Conservation (phyloP, 2,329 filamentous ascomycete genomes). For the Chrysoporthe puriensis region DNA sequence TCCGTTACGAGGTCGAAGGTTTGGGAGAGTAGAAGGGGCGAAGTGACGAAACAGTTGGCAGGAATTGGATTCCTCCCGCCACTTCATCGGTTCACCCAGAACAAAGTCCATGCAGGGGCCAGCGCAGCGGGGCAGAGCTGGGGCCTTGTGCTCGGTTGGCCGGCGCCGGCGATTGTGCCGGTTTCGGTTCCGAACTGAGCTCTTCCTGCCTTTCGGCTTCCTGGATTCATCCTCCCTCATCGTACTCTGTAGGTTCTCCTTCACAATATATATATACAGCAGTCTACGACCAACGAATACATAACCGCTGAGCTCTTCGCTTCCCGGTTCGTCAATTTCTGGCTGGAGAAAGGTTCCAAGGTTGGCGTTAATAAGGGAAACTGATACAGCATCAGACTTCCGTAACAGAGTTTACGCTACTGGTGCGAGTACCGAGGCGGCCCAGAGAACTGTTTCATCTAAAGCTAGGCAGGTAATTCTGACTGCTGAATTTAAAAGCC, state of each 20-base stretch:
- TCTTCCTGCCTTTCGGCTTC: background rate
- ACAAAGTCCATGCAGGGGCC: conserved; percentile 7
- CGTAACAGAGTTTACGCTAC: no score
- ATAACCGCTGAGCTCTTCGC: no score
- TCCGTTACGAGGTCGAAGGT: background rate
- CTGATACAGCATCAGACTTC: no score
- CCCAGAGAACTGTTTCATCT: background rate
- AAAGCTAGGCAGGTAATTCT: background rate
- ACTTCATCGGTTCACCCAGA: conserved; percentile 6
- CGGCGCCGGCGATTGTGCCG: conserved; percentile 3
- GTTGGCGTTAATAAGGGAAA: no score
- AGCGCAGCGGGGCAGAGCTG: background rate
- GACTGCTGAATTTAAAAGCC: background rate
- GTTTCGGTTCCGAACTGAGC: background rate
- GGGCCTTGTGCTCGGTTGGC: background rate
- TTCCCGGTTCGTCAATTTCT: no score
- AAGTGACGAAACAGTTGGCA: background rate
- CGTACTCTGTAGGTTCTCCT: background rate
- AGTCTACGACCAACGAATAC: background rate
- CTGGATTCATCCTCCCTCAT: background rate
- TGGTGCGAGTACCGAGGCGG: no score
- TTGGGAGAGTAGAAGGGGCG: background rate
- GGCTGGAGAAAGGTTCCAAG: no score
- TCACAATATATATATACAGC: background rate
- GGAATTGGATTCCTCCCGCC: conserved; percentile 7